phyloP scores from a whole-genome alignment of 148 eudicot genomes.

The Spergularia marina region DNA sequence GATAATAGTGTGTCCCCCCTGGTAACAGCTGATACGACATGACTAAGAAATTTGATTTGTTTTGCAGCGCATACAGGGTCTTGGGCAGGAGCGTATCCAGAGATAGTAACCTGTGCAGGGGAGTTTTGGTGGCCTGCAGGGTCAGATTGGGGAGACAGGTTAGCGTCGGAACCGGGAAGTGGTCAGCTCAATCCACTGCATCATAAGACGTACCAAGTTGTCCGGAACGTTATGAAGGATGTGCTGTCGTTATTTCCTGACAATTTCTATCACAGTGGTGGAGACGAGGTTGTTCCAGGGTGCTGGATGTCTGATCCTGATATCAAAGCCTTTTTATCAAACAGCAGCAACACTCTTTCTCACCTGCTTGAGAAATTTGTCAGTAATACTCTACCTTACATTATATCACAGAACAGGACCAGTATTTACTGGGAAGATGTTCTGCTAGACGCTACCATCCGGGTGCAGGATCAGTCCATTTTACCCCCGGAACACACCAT shows the following conservation, averaged over 20 bases:
- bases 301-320: slow-evolving; percentile 84
- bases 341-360: slow-evolving; percentile 51
- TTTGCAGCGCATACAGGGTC: slow-evolving; percentile 87
- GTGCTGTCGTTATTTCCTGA: slow-evolving; percentile 68
- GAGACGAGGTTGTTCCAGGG: slow-evolving; percentile 68
- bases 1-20: not conserved
- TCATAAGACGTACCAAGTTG: slow-evolving; percentile 73
- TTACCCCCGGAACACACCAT: slow-evolving; percentile 63
- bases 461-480: slow-evolving; percentile 36
- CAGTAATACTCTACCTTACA: slow-evolving; percentile 59
- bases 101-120: slow-evolving; percentile 73
- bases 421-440: slow-evolving; percentile 94
- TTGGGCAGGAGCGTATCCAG: slow-evolving; percentile 88
- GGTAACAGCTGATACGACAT: not conserved
- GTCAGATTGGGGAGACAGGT: slow-evolving; percentile 51
- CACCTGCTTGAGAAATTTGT: slow-evolving; percentile 65
- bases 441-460: slow-evolving; percentile 44
- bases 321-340: slow-evolving; percentile 44
- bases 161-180: slow-evolving; percentile 86
- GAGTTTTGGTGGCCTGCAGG: slow-evolving; percentile 91
- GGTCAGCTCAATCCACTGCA: slow-evolving; percentile 90
- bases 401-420: slow-evolving; percentile 54
- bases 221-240: slow-evolving; percentile 50
- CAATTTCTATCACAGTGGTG: slow-evolving; percentile 63
- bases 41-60: no score